Percentiles rank a stretch among this genome's conserved stretches.
Evolutionary conservation across 495 filamentous ascomycete species (phyloP).

Genomic region (Durotheca rogersii): DNA sequence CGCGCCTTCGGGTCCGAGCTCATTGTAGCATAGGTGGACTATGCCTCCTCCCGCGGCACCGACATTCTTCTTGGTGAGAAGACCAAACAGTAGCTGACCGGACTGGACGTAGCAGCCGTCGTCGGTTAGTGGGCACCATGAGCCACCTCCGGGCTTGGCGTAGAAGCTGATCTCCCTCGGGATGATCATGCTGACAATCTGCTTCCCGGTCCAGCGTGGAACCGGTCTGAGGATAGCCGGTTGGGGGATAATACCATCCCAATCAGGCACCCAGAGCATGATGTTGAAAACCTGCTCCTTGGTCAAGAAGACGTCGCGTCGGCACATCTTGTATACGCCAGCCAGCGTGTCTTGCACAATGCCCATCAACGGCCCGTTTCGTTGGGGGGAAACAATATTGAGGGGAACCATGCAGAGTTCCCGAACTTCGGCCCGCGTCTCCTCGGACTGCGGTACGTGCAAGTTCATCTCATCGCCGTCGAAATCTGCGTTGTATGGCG

Average conservation of each 20-base stretch:
- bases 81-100: slow-evolving; percentile 86
- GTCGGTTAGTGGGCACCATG: slow-evolving; percentile 68
- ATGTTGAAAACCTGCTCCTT: slow-evolving; percentile 93
- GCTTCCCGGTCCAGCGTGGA: slow-evolving; percentile 98
- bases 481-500: slow-evolving; percentile 99
- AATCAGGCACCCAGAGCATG: slow-evolving; percentile 94
- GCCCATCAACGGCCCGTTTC: slow-evolving; percentile 97
- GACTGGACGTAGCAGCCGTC: slow-evolving; percentile 79
- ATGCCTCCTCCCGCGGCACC: slow-evolving; percentile 85
- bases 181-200: slow-evolving; percentile 91
- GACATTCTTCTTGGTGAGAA: slow-evolving; percentile 90
- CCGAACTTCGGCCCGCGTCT: slow-evolving; percentile 88
- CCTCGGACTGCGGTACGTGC: slow-evolving; percentile 96
- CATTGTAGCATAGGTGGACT: slow-evolving; percentile 95
- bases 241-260: slow-evolving; percentile 90
- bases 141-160: slow-evolving; percentile 58
- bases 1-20: slow-evolving; percentile 78
- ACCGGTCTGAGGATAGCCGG: slow-evolving; percentile 89
- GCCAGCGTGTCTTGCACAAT: slow-evolving; percentile 98
- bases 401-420: slow-evolving; percentile 93
- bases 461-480: slow-evolving; percentile 99
- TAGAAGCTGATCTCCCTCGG: slow-evolving; percentile 81
- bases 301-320: slow-evolving; percentile 85
- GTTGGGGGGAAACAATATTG: slow-evolving; percentile 97
- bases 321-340: slow-evolving; percentile 94